Conservation (phyloP, 306 rosid species). For the Mucuna pruriens region DNA sequence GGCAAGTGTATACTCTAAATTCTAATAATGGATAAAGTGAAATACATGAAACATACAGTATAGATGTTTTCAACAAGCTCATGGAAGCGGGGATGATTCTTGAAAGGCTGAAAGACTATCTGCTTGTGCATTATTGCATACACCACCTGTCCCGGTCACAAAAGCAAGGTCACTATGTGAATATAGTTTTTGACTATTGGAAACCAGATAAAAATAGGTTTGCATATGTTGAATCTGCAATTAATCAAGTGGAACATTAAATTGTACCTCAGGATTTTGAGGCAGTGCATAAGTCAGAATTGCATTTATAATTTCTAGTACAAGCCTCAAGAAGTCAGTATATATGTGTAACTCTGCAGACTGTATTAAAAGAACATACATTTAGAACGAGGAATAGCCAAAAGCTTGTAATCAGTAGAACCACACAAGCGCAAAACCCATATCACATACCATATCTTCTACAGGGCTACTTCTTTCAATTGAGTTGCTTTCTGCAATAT, state of each 20-base stretch:
- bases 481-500: constrained; percentile 46
- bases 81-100: constrained; percentile 71
- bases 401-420: background rate
- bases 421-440: constrained; percentile 5
- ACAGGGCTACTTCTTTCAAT: constrained; percentile 55
- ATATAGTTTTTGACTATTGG: background rate
- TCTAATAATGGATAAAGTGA: background rate
- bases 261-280: constrained; percentile 81
- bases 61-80: constrained; percentile 82
- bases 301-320: constrained; percentile 83
- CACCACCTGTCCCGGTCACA: constrained; percentile 59
- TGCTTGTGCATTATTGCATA: constrained; percentile 85
- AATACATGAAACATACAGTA: constrained; percentile 50
- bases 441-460: constrained; percentile 60
- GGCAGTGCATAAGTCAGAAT: constrained; percentile 81
- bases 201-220: background rate
- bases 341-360: constrained; percentile 82
- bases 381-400: constrained; percentile 38
- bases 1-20: background rate
- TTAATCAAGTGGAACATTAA: background rate
- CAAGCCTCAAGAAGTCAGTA: constrained; percentile 84
- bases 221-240: background rate
- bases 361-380: constrained; percentile 48
- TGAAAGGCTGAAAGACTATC: constrained; percentile 83
- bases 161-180: background rate